Percentiles rank a stretch among this genome's conserved stretches.
Evolutionary conservation across 352 stramenopile genomes (phyloP).

Genomic region (Elongisporangium prolatum): DNA sequence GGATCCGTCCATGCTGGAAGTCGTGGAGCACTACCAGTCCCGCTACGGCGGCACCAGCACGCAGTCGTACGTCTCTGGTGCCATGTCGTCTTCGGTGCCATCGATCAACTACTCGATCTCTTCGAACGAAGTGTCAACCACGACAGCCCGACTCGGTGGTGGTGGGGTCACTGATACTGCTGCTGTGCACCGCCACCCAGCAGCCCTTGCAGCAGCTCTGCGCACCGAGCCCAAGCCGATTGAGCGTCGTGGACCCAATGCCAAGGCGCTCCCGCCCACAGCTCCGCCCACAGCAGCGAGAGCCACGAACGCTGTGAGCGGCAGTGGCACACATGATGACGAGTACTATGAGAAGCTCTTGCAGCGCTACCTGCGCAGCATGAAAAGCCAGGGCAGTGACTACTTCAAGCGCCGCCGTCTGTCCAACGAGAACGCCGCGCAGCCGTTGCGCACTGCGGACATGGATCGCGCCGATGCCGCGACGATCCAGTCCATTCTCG

Average conservation of each 20-base stretch:
- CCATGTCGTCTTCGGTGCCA: constrained; percentile 21
- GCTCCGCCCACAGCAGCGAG: not conserved
- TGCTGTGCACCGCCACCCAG: constrained; percentile 17
- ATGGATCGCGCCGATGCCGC: not conserved
- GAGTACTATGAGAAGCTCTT: constrained; percentile 68
- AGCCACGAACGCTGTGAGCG: constrained; percentile 3
- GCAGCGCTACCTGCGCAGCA: constrained; percentile 54
- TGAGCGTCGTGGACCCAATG: constrained; percentile 10
- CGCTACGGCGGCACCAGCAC: constrained; percentile 14
- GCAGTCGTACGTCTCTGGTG: constrained; percentile 18
- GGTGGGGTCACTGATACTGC: not conserved
- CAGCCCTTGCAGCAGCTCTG: constrained; percentile 21
- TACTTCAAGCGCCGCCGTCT: not conserved
- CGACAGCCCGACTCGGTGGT: constrained; percentile 10
- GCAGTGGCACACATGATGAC: constrained; percentile 26
- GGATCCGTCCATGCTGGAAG: constrained; percentile 41
- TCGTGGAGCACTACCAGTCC: constrained; percentile 57
- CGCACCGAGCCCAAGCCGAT: constrained; percentile 11
- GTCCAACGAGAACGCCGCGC: not conserved
- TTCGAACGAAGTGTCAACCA: not conserved
- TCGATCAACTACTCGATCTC: constrained; percentile 22
- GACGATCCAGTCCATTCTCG: constrained; percentile 1
- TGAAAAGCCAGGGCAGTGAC: constrained; percentile 22
- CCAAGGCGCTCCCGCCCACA: constrained; percentile 13
- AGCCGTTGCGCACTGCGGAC: not conserved